Conservation (phyloP, 1,284 basidiomycete genomes). For the Pulveroboletus sp. region DNA sequence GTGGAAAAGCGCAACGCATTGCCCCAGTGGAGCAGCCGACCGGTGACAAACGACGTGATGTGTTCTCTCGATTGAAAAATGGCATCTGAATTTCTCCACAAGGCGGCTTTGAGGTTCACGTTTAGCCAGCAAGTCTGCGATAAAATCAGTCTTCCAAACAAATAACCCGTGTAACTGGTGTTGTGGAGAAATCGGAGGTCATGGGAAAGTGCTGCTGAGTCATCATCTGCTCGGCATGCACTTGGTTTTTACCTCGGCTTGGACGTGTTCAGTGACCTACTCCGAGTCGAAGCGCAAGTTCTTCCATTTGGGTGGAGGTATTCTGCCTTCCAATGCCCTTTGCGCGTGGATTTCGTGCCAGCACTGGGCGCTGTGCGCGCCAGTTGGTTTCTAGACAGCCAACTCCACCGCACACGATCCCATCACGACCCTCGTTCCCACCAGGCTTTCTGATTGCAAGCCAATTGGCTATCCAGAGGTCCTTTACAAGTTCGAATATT, state of each 20-base stretch:
- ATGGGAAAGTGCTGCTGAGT: constrained; percentile 26
- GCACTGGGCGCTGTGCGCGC: constrained; percentile 10
- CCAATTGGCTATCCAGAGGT: constrained; percentile 14
- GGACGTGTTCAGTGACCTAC: constrained; percentile 10
- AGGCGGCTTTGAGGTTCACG: too few relatives aligned
- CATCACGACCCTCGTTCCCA: constrained; percentile 4
- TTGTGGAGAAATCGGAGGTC: too few relatives aligned
- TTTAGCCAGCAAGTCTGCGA: too few relatives aligned
- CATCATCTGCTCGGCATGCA: constrained; percentile 9
- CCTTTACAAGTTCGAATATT: constrained; percentile 24
- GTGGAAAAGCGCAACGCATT: too few relatives aligned
- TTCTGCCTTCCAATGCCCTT: constrained; percentile 27
- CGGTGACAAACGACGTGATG: too few relatives aligned
- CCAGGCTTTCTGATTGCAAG: constrained; percentile 4
- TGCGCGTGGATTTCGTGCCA: constrained; percentile 20
- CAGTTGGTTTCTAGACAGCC: constrained; percentile 14
- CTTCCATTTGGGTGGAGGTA: constrained; percentile 18
- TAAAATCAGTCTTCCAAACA: too few relatives aligned
- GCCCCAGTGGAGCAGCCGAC: too few relatives aligned
- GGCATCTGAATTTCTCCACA: too few relatives aligned
- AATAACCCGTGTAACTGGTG: too few relatives aligned
- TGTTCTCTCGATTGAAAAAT: too few relatives aligned
- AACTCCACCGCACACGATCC: constrained; percentile 14
- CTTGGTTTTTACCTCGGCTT: constrained; percentile 8
- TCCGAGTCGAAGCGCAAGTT: not conserved